phyloP scores from a whole-genome alignment of 2,329 filamentous ascomycete species.

The Penicillium paneum region DNA sequence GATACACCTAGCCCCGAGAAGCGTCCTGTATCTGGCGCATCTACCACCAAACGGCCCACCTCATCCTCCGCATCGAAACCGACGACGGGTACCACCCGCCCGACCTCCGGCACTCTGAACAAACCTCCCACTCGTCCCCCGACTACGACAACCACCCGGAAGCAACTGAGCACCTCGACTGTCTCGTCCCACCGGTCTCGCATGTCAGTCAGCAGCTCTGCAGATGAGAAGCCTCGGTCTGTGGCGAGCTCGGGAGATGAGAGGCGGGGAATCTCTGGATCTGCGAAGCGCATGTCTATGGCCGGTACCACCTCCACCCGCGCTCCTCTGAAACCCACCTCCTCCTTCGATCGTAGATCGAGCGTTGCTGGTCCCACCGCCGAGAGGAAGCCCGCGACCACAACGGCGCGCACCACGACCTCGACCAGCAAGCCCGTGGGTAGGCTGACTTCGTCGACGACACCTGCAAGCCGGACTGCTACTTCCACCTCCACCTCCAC shows the following conservation, averaged over 20 bases:
- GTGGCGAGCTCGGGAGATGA: slow-evolving; percentile 47
- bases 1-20: slow-evolving; percentile 30
- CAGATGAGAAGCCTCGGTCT: slow-evolving; percentile 42
- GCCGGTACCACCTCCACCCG: slow-evolving; percentile 38
- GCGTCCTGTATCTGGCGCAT: slow-evolving; percentile 35
- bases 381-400: slow-evolving; percentile 30
- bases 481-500: slow-evolving; percentile 25
- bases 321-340: slow-evolving; percentile 31
- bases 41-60: slow-evolving; percentile 37
- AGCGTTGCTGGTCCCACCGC: slow-evolving; percentile 37
- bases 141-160: slow-evolving; percentile 33
- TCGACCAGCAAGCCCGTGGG: slow-evolving; percentile 25
- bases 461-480: slow-evolving; percentile 25
- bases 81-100: slow-evolving; percentile 28
- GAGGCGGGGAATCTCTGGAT: slow-evolving; percentile 41
- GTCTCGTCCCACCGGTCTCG: slow-evolving; percentile 41
- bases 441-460: slow-evolving; percentile 23
- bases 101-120: slow-evolving; percentile 39
- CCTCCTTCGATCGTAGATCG: slow-evolving; percentile 39
- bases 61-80: slow-evolving; percentile 33
- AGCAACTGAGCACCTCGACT: slow-evolving; percentile 36
- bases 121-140: slow-evolving; percentile 46
- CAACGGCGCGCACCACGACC: slow-evolving; percentile 23
- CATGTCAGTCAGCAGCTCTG: slow-evolving; percentile 44
- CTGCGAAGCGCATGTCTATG: slow-evolving; percentile 47